These are phyloP conservation scores for Knufia petricola DNA, from an alignment of 2,329 filamentous ascomycete species.

Conservation along the genomic window DNA sequence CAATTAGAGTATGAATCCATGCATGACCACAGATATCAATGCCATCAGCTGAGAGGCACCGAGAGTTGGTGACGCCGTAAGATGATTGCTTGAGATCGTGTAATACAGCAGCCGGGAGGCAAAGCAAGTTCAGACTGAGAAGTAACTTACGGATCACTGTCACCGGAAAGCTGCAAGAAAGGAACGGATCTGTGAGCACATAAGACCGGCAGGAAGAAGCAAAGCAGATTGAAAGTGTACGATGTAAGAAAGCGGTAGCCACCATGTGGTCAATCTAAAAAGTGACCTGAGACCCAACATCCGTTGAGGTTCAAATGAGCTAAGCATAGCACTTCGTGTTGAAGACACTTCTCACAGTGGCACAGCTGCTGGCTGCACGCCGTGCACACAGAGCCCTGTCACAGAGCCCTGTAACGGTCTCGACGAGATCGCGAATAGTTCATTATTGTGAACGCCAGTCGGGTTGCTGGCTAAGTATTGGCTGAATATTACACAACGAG, in stretches of 20 bases:
- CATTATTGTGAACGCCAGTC: no score
- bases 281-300: background rate
- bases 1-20: slow-evolving; percentile 4
- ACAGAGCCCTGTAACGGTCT: no score
- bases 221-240: slow-evolving; percentile 1
- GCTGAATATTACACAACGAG: no score
- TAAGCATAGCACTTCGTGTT: background rate
- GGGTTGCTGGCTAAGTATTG: no score
- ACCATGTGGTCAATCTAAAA: background rate
- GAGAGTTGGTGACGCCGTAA: background rate
- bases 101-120: background rate
- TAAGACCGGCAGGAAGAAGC: background rate
- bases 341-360: background rate
- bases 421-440: no score
- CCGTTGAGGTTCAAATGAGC: background rate
- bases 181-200: background rate
- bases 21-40: background rate
- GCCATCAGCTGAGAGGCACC: background rate
- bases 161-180: background rate
- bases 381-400: no score
- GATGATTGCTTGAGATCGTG: background rate
- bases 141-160: background rate
- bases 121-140: background rate
- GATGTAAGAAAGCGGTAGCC: background rate
- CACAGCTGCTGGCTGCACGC: no score